These are phyloP conservation scores for Plasmodium berghei DNA, from an alignment of 169 alveolate genomes.

Conservation along the genomic window DNA sequence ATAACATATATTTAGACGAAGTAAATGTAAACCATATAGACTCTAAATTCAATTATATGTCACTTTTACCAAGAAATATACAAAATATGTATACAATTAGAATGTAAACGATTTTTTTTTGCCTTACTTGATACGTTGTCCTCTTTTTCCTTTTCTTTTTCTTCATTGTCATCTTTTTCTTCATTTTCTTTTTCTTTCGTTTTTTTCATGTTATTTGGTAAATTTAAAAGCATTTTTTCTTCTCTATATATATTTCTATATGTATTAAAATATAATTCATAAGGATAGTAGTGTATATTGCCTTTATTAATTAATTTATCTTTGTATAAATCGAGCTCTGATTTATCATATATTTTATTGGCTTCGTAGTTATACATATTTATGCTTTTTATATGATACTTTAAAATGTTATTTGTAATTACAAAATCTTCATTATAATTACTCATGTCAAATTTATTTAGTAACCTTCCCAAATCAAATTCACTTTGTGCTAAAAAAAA, in stretches of 20 bases:
- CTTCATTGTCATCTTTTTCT: conserved; percentile 25
- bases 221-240: conserved; percentile 56
- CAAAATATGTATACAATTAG: no score
- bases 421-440: conserved; percentile 69
- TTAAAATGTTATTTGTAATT: conserved; percentile 64
- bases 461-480: conserved; percentile 24
- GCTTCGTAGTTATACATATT: conserved; percentile 61
- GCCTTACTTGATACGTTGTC: conserved; percentile 41
- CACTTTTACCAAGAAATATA: no score
- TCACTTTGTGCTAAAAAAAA: conserved; percentile 19
- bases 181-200: conserved; percentile 45
- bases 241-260: conserved; percentile 72
- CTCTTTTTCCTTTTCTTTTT: conserved; percentile 21
- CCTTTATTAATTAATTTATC: conserved; percentile 44
- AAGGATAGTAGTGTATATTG: conserved; percentile 66
- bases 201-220: conserved; percentile 48
- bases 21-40: no score
- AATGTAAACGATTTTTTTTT: conserved; percentile 10
- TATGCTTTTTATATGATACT: conserved; percentile 63
- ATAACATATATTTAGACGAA: no score
- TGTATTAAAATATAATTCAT: conserved; percentile 70
- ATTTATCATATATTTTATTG: conserved; percentile 65
- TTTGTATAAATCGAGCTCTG: conserved; percentile 57
- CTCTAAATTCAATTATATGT: no score
- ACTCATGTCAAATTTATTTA: conserved; percentile 61